Evolutionary conservation across 768 basidiomycete genomes (phyloP).

Genomic region (Dioszegia crocea): DNA sequence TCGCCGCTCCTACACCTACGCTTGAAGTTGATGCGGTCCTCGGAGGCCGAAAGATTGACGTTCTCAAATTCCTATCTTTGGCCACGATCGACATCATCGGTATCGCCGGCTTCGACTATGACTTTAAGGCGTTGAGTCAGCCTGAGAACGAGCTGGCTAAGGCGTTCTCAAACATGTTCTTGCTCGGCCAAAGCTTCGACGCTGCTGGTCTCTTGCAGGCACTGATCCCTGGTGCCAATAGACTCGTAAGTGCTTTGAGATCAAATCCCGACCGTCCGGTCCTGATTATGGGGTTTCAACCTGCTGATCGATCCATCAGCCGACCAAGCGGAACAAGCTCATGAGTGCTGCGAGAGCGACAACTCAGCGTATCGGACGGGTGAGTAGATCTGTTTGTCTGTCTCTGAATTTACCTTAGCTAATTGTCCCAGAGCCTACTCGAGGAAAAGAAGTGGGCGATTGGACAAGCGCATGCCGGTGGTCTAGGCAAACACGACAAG

Average conservation of each 20-base stretch:
- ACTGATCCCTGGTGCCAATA: conserved; percentile 51
- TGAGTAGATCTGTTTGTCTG: conserved; percentile 54
- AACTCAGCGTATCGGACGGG: conserved; percentile 58
- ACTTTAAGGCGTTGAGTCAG: conserved; percentile 77
- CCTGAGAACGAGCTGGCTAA: conserved; percentile 86
- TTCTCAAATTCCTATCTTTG: conserved; percentile 60
- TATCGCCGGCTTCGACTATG: conserved; percentile 67
- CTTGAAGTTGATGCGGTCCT: conserved; percentile 15
- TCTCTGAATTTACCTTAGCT: background rate
- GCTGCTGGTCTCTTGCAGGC: conserved; percentile 23
- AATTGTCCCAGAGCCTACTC: conserved; percentile 58
- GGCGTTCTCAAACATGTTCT: conserved; percentile 53
- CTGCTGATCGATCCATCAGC: conserved; percentile 49
- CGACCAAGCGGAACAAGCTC: conserved; percentile 53
- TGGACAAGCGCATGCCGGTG: conserved; percentile 34
- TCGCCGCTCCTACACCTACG: conserved; percentile 16
- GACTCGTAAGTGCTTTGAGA: conserved; percentile 38
- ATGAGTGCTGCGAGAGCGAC: conserved; percentile 55
- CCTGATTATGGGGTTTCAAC: too few species aligned
- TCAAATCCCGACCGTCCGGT: too few species aligned
- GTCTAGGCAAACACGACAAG: conserved; percentile 55
- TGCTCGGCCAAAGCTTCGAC: conserved; percentile 17
- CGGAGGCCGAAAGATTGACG: conserved; percentile 54
- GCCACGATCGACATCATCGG: conserved; percentile 75
- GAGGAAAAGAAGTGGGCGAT: conserved; percentile 73